Base-by-base conservation (phyloP, 805 yeast species). In the Schwanniomyces yamadae region DNA sequence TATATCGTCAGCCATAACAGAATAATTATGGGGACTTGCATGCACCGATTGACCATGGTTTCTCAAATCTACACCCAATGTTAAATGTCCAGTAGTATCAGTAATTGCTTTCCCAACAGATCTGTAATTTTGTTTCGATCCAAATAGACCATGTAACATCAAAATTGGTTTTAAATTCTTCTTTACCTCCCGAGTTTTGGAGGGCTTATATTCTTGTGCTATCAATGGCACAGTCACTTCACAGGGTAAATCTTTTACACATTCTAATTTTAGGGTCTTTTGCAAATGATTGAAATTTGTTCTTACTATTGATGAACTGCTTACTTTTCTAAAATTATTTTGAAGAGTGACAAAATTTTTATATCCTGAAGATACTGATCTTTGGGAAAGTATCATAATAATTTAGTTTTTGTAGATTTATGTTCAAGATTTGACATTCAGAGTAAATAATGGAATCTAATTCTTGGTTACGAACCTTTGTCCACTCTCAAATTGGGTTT, bases 71-170 rank as follows among this genome's bases (percentile, higher is more conserved):
- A 74, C 44, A 2, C 71, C 70, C 40, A 56, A 62, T 0, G 70
- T 67, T 17, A 62, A 58, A 4, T 61, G 48, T 10, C 56, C 44
- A 2, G 71, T 50, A 3, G 33, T 33, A 12, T 51, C 39, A 3
- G 69, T 50, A 16, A 75, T 44, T 8, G 45, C 46, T 31, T 63
- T 57, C 6, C 69, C 73, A 2, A 70, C 55, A 5, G 63, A 49
- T 22, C 61, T 56, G 49, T 66, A 78, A 48, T 68, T 70, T 33
- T 59, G 62, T 25, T 60, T 61, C 4, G 73, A 66, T 0, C 82
- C 84, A 35, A 78, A 66, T 18, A 77, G 61, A 1, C 84, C 84
- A 49, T 78, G 84, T 10, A 78, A 46, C 48, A 77, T 50, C 7
- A 78, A 43, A 1, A 71, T 53, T 1, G 78, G 75, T 1, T 60